Percentiles rank a stretch among this genome's conserved stretches.
Conservation (phyloP, 2,329 filamentous ascomycete species). For the Fusarium marasasianum region DNA sequence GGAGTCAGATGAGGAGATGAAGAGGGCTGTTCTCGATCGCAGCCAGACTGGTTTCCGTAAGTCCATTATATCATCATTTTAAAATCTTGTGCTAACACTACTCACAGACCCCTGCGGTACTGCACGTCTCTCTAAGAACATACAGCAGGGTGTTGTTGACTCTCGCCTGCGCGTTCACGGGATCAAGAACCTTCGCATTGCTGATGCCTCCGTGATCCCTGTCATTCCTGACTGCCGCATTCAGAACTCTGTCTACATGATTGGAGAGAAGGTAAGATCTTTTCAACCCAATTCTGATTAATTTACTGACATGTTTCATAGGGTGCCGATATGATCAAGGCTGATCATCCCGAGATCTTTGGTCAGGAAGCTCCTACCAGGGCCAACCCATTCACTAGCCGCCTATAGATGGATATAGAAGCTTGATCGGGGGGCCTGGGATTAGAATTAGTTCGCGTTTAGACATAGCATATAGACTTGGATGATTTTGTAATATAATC, state of each 20-base stretch:
- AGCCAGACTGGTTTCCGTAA: conserved; percentile 64
- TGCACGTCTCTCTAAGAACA: conserved; percentile 59
- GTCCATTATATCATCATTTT: rapidly evolving
- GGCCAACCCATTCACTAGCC: background rate
- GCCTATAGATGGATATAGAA: background rate
- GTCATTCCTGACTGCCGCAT: conserved; percentile 65
- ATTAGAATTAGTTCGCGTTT: background rate
- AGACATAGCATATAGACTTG: background rate
- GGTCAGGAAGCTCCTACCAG: background rate
- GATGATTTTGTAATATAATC: background rate
- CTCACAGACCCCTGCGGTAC: conserved; percentile 62
- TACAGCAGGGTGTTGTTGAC: conserved; percentile 60
- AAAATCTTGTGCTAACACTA: background rate
- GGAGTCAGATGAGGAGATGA: conserved; percentile 65
- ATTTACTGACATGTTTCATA: background rate
- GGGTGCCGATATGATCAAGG: conserved; percentile 3
- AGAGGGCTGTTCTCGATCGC: conserved; percentile 64
- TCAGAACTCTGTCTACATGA: conserved; percentile 69
- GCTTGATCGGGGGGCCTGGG: rapidly evolving
- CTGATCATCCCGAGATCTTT: background rate
- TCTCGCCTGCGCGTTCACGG: conserved; percentile 62
- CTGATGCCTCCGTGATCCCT: conserved; percentile 66
- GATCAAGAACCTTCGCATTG: conserved; percentile 61
- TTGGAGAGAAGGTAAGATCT: conserved; percentile 60
- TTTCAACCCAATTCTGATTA: rapidly evolving